These are phyloP conservation scores for Solanum acaule DNA, from an alignment of 257 asterid genomes.

Conservation along the genomic window DNA sequence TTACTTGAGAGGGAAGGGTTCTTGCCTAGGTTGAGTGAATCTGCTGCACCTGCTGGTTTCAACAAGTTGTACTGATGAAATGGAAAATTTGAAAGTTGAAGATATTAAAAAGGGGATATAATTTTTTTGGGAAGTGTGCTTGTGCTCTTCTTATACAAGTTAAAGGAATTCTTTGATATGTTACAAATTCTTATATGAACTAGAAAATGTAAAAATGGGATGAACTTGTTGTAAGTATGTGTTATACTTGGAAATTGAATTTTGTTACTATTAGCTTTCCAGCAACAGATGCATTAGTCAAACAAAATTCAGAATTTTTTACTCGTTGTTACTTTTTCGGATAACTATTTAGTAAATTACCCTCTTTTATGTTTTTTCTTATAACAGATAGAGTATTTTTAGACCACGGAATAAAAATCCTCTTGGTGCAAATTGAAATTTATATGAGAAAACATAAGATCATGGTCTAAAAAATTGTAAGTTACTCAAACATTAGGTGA, in stretches of 20 bases:
- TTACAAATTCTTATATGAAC: background rate
- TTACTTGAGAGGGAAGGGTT: slow-evolving; percentile 72
- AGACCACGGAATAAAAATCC: background rate
- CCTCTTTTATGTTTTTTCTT: too few relatives aligned
- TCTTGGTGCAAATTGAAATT: background rate
- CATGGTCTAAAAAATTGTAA: too few relatives aligned
- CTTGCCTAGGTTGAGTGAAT: slow-evolving; percentile 63
- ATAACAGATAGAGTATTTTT: too few relatives aligned
- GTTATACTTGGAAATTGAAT: background rate
- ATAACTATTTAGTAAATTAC: background rate
- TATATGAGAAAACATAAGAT: background rate
- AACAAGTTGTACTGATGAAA: slow-evolving; percentile 66
- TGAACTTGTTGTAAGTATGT: background rate
- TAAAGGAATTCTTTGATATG: background rate
- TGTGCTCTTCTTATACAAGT: background rate
- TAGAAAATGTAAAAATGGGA: background rate
- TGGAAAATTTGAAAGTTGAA: background rate
- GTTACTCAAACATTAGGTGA: too few relatives aligned
- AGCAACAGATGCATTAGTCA: background rate
- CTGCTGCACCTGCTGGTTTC: slow-evolving; percentile 36
- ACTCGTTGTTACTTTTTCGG: background rate
- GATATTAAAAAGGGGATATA: background rate
- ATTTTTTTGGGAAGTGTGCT: background rate
- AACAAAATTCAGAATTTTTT: background rate
- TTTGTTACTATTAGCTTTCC: background rate